These are phyloP conservation scores for Cyclaneusma minus DNA, from an alignment of 2,329 filamentous ascomycete species.

Conservation along the genomic window DNA sequence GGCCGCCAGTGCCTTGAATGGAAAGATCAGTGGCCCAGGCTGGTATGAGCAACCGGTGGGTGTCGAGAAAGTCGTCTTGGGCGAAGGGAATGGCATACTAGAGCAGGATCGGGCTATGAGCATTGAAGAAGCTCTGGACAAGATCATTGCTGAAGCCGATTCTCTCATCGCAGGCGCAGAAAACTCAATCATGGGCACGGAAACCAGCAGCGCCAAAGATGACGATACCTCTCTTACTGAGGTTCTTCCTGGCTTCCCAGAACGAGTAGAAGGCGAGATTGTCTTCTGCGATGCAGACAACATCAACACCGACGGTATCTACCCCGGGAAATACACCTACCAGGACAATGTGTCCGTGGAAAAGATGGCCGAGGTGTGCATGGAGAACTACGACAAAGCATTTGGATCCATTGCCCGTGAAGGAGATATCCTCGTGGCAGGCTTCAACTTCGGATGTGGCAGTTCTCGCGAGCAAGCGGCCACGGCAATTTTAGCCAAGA, in stretches of 20 bases:
- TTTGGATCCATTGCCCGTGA: slow-evolving; percentile 49
- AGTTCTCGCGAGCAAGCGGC: slow-evolving; percentile 74
- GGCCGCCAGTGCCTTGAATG: slow-evolving; percentile 67
- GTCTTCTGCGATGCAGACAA: slow-evolving; percentile 77
- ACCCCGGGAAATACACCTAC: slow-evolving; percentile 85
- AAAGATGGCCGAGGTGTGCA: slow-evolving; percentile 78
- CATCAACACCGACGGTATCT: slow-evolving; percentile 85
- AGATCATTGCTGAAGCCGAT: slow-evolving; percentile 55
- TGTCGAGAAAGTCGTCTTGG: slow-evolving; percentile 49
- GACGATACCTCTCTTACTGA: slow-evolving; percentile 35
- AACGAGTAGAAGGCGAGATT: slow-evolving; percentile 71
- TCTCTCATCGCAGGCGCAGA: slow-evolving; percentile 20
- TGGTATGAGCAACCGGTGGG: slow-evolving; percentile 60
- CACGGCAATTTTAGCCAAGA: slow-evolving; percentile 68
- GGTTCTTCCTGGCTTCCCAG: slow-evolving; percentile 74
- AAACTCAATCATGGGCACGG: slow-evolving; percentile 13
- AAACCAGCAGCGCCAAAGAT: slow-evolving; percentile 19
- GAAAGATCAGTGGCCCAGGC: slow-evolving; percentile 60
- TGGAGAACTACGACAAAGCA: slow-evolving; percentile 78
- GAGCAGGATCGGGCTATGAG: slow-evolving; percentile 49
- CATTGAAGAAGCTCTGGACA: slow-evolving; percentile 56
- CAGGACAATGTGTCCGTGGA: slow-evolving; percentile 65
- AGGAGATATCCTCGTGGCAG: slow-evolving; percentile 70
- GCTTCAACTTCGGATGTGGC: slow-evolving; percentile 83
- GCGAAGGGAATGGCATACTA: slow-evolving; percentile 52